Conservation (phyloP, 495 filamentous ascomycete species). For the Xylaria telfairii region DNA sequence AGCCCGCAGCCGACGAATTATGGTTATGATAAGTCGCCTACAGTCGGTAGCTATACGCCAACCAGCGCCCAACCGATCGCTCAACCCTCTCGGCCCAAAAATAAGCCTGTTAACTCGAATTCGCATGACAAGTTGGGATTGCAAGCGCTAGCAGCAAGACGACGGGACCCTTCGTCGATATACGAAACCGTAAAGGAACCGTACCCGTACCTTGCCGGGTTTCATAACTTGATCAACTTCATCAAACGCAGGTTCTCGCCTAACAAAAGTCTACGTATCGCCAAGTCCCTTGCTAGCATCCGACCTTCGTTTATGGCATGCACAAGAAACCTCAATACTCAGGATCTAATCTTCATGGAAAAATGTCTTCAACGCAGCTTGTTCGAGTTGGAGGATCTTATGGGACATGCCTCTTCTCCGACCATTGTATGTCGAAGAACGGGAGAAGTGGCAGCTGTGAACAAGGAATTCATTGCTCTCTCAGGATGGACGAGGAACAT, state of each 20-base stretch:
- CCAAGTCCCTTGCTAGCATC: constrained; percentile 84
- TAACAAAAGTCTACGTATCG: constrained; percentile 75
- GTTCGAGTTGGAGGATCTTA: constrained; percentile 90
- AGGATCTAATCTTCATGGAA: constrained; percentile 96
- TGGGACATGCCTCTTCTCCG: constrained; percentile 84
- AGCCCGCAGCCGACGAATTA: constrained; percentile 53
- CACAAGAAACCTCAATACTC: constrained; percentile 77
- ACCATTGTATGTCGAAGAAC: constrained; percentile 91
- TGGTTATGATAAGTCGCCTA: constrained; percentile 54
- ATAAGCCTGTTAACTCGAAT: constrained; percentile 49
- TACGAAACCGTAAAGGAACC: constrained; percentile 89
- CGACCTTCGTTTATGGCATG: constrained; percentile 92
- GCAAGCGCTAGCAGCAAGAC: constrained; percentile 61
- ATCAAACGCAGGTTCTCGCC: constrained; percentile 76
- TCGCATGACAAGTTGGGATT: constrained; percentile 42
- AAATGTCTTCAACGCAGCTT: constrained; percentile 93
- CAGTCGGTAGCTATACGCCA: constrained; percentile 46
- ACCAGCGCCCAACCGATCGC: constrained; percentile 35
- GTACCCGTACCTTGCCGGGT: constrained; percentile 86
- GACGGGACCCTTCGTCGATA: constrained; percentile 77
- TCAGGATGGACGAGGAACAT: constrained; percentile 96
- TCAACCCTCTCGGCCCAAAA: constrained; percentile 42
- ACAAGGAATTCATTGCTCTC: constrained; percentile 91
- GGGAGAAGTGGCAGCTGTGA: constrained; percentile 88
- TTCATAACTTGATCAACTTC: constrained; percentile 85